Conservation (phyloP, 164 flowering plant genomes). For the Protea cynaroides region DNA sequence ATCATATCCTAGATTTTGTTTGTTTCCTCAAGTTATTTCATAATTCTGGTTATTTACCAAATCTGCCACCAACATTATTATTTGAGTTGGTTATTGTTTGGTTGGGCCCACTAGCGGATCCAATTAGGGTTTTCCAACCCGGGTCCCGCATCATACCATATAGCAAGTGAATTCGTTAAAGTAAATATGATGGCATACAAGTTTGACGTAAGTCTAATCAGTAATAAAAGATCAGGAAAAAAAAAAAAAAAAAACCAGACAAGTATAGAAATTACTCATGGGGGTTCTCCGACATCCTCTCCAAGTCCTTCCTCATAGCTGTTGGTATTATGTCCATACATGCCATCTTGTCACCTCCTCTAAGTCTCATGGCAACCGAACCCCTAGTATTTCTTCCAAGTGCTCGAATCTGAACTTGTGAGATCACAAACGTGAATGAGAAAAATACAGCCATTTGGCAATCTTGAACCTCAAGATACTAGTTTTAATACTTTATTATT, state of each 20-base stretch:
- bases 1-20: too few relatives aligned
- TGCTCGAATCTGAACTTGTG: slow-evolving; percentile 54
- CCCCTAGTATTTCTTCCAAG: slow-evolving; percentile 88
- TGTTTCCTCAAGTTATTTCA: too few relatives aligned
- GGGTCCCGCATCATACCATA: not conserved
- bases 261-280: slow-evolving; percentile 18
- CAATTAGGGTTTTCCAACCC: too few relatives aligned
- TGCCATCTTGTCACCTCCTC: slow-evolving; percentile 79
- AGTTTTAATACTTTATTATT: not conserved
- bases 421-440: not conserved
- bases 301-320: slow-evolving; percentile 41
- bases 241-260: too few relatives aligned
- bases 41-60: too few relatives aligned
- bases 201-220: not conserved
- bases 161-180: not conserved
- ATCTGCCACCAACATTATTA: too few relatives aligned
- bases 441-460: not conserved
- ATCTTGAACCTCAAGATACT: not conserved
- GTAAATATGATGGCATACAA: not conserved
- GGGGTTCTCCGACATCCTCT: slow-evolving; percentile 25
- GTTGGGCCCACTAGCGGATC: too few relatives aligned
- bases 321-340: slow-evolving; percentile 88
- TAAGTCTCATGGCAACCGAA: slow-evolving; percentile 78
- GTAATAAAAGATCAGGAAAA: not conserved
- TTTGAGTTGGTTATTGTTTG: too few relatives aligned